Conservation (phyloP, 169 alveolate species). For the Eimeria praecox region DNA sequence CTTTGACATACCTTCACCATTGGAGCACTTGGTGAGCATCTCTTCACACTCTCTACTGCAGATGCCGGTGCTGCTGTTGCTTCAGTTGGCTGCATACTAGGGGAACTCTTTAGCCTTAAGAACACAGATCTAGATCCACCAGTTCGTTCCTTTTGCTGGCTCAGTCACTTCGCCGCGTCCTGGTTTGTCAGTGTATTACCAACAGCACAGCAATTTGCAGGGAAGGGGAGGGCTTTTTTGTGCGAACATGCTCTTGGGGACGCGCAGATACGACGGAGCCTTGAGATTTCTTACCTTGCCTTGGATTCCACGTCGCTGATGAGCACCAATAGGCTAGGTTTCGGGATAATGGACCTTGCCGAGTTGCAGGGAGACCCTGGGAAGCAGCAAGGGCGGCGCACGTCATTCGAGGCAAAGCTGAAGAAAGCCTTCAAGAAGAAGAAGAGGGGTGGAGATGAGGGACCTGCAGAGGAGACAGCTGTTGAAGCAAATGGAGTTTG, state of each 20-base stretch:
- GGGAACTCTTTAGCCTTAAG: not conserved
- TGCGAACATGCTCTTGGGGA: conserved; percentile 9
- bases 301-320: conserved; percentile 80
- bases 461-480: conserved; percentile 24
- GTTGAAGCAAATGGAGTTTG: conserved; percentile 41
- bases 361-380: conserved; percentile 73
- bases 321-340: conserved; percentile 79
- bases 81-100: not conserved
- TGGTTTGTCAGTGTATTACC: not conserved
- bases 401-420: conserved; percentile 47
- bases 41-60: not conserved
- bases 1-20: conserved; percentile 93
- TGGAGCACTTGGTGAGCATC: conserved; percentile 86
- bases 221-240: not conserved
- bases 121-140: not conserved
- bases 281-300: conserved; percentile 73
- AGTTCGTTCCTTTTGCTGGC: not conserved
- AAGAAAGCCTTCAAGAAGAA: conserved; percentile 48
- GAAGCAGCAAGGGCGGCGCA: conserved; percentile 61
- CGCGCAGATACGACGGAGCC: conserved; percentile 76
- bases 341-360: conserved; percentile 81
- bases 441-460: conserved; percentile 54
- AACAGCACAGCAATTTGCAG: not conserved
- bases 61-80: not conserved
- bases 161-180: not conserved